Base-by-base conservation (phyloP, 192 early-diverging fungal species). In the Jimgerdemannia lactiflua region DNA sequence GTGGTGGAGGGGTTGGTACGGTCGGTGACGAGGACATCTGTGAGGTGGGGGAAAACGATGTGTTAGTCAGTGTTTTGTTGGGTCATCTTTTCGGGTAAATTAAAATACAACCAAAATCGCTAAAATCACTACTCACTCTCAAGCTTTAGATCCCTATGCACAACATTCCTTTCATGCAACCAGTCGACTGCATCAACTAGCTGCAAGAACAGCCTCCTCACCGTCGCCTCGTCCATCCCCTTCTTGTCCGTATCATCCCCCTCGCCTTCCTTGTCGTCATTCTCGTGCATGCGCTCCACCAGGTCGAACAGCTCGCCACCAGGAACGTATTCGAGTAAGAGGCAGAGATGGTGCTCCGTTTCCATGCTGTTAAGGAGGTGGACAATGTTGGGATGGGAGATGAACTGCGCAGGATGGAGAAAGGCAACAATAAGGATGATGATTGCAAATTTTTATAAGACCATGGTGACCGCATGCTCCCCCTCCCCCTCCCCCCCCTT, bases 301-400 rank as follows among this genome's bases (percentile, higher is more conserved):
- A 84, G 88, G 64, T 95, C 92, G 78, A 92, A 95, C 9, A 94
- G 78, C 70, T 95, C 94, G 9, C 92, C 93, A 63, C 91, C 92
- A 42, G 84, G 77, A 4, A 90, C 84, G 82, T 91, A 91, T 70
- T 93, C 93, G 42, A 94, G 74, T 4, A 95, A 84, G 20, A 95
- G 80, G 72, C 90, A 94, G 49, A 86, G 75, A 59, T 91, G 84
- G 19, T 82, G 81, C 4, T 87, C 80, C 0, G 89, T 92, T 69
- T 93, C 91, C 69, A 93, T 82, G 2, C 85, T 87, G 39, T 89
- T 89, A 43, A 87, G 74, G 4, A 94, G 77, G 4, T 82, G 81
- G 20, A 94, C 86, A 70, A 94, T 90, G 74, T 92, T 87, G 18
- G 89, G 86, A 78, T 94, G 92, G 40, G 90, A 78, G 7, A 94